These are phyloP conservation scores for Rhynchospora pubera DNA, from an alignment of 176 grass and related monocot species.

Conservation along the genomic window DNA sequence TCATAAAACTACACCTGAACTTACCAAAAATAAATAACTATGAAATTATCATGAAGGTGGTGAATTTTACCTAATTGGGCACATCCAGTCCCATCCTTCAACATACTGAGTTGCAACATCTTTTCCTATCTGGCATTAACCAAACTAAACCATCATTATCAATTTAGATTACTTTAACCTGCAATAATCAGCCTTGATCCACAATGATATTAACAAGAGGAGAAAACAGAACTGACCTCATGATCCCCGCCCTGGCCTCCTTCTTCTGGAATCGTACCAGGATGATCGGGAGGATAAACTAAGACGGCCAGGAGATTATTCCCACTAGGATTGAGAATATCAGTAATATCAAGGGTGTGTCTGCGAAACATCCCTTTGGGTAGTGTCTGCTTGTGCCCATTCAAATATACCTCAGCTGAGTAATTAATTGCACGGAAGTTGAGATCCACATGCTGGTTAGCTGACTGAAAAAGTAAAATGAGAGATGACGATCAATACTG, in stretches of 20 bases:
- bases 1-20: not conserved
- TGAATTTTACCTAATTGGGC: conserved; percentile 69
- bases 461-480: conserved; percentile 37
- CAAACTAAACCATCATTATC: conserved; percentile 7
- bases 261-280: conserved; percentile 73
- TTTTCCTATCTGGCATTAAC: conserved; percentile 71
- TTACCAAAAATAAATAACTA: not conserved
- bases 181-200: conserved; percentile 14
- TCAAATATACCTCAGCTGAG: conserved; percentile 82
- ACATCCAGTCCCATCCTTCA: conserved; percentile 99
- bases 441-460: conserved; percentile 67
- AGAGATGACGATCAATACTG: not conserved
- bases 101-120: conserved; percentile 96
- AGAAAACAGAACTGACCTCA: conserved; percentile 47
- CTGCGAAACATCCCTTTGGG: conserved; percentile 97
- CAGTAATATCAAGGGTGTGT: conserved; percentile 77
- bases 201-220: not conserved
- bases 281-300: conserved; percentile 90
- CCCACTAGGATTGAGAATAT: conserved; percentile 69
- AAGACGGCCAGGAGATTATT: conserved; percentile 84
- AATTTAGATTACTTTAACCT: conserved; percentile 1
- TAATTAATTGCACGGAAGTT: conserved; percentile 97
- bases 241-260: conserved; percentile 98
- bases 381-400: conserved; percentile 71
- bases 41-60: not conserved